Conservation (phyloP, 2,329 filamentous ascomycete genomes). For the Colletotrichum navitas region DNA sequence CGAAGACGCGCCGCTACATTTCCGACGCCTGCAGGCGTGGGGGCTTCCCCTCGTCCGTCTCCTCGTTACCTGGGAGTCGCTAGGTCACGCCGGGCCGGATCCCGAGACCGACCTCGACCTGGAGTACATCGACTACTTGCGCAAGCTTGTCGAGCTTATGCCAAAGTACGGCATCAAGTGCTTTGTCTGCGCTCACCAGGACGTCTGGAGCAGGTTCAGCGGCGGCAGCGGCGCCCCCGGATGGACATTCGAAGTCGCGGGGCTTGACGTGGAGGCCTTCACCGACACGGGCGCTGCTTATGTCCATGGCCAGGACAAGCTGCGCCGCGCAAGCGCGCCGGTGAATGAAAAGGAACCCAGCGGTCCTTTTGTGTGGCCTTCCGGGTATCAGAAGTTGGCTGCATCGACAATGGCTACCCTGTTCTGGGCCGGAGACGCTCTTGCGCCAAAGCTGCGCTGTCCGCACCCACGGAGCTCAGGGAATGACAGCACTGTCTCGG, state of each 20-base stretch:
- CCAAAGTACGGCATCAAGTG: slow-evolving; percentile 55
- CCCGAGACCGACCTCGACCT: slow-evolving; percentile 51
- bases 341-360: slow-evolving; percentile 51
- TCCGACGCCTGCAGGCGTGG: slow-evolving; percentile 54
- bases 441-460: slow-evolving; percentile 45
- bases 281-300: slow-evolving; percentile 47
- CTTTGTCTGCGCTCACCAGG: slow-evolving; percentile 59
- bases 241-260: slow-evolving; percentile 57
- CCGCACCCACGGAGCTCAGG: slow-evolving; percentile 12
- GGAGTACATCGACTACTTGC: slow-evolving; percentile 56
- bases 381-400: slow-evolving; percentile 54
- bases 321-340: slow-evolving; percentile 45
- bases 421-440: slow-evolving; percentile 47
- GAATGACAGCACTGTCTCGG: slow-evolving; percentile 43
- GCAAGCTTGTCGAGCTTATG: slow-evolving; percentile 53
- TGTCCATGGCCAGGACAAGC: slow-evolving; percentile 53
- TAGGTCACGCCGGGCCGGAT: slow-evolving; percentile 52
- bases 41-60: slow-evolving; percentile 55
- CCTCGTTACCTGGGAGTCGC: slow-evolving; percentile 58
- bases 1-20: slow-evolving; percentile 55
- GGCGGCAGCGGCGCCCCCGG: slow-evolving; percentile 57
- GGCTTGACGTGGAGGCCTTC: slow-evolving; percentile 54
- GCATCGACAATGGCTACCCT: slow-evolving; percentile 50
- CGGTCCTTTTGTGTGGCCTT: slow-evolving; percentile 54
- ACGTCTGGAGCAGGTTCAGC: slow-evolving; percentile 58